Conservation (phyloP, 2,329 filamentous ascomycete species). For the Paraconiothyrium brasiliense region DNA sequence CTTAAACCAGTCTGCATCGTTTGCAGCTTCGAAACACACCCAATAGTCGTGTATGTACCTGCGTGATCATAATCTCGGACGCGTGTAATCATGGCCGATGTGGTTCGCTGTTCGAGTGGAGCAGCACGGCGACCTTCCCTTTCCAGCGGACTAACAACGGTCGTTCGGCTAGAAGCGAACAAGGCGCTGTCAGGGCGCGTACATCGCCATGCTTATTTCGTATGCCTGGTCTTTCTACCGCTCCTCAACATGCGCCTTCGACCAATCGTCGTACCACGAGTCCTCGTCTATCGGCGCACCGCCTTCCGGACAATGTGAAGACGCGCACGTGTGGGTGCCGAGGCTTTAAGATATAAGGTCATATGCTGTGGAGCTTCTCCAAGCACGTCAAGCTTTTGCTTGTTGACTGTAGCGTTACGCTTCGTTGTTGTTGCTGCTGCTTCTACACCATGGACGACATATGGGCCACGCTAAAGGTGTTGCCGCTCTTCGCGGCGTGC, state of each 20-base stretch:
- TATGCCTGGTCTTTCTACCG: not conserved
- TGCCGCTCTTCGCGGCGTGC: constrained; percentile 11
- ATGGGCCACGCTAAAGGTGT: constrained; percentile 2
- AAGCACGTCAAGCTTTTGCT: constrained; percentile 1
- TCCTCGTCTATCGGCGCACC: not conserved
- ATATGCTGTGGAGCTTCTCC: not conserved
- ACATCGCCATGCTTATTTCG: constrained; percentile 9
- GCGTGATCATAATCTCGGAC: not conserved
- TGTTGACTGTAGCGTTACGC: not conserved
- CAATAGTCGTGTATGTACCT: constrained; percentile 3
- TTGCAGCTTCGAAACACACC: not conserved
- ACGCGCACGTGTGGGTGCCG: not conserved
- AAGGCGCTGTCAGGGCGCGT: not conserved
- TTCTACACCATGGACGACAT: not conserved
- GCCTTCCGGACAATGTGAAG: not conserved
- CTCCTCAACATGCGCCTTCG: not conserved
- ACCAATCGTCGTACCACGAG: constrained; percentile 11
- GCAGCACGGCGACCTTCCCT: not conserved
- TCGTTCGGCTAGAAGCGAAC: not conserved
- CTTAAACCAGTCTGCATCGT: not conserved
- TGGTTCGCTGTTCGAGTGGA: not conserved
- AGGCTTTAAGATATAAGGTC: not conserved
- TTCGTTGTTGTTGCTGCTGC: not conserved
- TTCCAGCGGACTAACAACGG: not conserved
- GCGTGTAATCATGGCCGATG: not conserved